Conservation (phyloP, 805 yeast genomes). For the Saccharomycodes ludwigii region DNA sequence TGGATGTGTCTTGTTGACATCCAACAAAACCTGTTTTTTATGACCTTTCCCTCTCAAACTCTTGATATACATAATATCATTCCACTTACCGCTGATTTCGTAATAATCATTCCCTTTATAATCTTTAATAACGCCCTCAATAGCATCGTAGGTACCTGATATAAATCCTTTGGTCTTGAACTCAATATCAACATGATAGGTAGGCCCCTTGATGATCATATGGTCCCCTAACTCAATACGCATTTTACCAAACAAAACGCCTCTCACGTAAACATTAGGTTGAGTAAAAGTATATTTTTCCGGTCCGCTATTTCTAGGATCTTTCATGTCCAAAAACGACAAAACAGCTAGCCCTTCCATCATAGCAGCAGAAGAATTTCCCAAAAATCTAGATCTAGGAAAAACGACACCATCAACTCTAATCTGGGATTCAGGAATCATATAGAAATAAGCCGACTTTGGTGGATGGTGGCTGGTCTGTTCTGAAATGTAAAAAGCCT, state of each 20-base stretch:
- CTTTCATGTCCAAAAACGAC: slow-evolving; percentile 48
- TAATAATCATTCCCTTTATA: slow-evolving; percentile 42
- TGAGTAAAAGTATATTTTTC: slow-evolving; percentile 82
- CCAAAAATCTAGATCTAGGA: slow-evolving; percentile 81
- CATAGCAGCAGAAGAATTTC: slow-evolving; percentile 92
- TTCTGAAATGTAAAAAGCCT: slow-evolving; percentile 80
- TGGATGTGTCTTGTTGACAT: slow-evolving; percentile 43
- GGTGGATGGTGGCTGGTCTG: slow-evolving; percentile 99
- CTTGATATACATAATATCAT: slow-evolving; percentile 65
- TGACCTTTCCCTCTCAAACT: slow-evolving; percentile 32
- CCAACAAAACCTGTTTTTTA: slow-evolving; percentile 41
- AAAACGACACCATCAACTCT: slow-evolving; percentile 81
- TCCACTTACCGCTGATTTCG: slow-evolving; percentile 86
- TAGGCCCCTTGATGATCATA: slow-evolving; percentile 57
- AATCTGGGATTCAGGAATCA: slow-evolving; percentile 68
- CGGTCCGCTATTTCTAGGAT: slow-evolving; percentile 29
- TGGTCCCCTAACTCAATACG: slow-evolving; percentile 90
- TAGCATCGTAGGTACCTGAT: slow-evolving; percentile 82
- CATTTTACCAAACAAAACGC: slow-evolving; percentile 81
- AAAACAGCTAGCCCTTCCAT: slow-evolving; percentile 85
- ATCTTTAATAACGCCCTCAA: slow-evolving; percentile 59
- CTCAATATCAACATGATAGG: slow-evolving; percentile 66
- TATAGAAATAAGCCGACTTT: slow-evolving; percentile 81
- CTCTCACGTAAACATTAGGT: slow-evolving; percentile 92
- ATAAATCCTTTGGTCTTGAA: slow-evolving; percentile 93